phyloP scores from a whole-genome alignment of 2,329 filamentous ascomycete genomes.

The Escovopsis sp. region DNA sequence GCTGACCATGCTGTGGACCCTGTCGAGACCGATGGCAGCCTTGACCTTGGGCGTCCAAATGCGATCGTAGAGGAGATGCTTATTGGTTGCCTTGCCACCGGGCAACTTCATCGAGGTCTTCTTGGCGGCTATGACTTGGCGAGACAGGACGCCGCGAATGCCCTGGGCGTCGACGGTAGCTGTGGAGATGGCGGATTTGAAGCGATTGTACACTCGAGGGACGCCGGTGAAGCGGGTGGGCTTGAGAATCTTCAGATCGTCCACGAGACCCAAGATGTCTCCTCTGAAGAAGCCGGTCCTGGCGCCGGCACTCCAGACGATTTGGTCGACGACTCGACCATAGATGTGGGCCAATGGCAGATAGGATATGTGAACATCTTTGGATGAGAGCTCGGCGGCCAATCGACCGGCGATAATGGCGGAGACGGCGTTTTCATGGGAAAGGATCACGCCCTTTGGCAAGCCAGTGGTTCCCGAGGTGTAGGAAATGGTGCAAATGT shows the following conservation, averaged over 20 bases:
- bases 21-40: conserved; percentile 68
- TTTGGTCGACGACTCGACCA: conserved; percentile 70
- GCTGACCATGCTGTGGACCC: conserved; percentile 58
- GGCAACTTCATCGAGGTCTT: conserved; percentile 61
- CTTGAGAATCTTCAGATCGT: conserved; percentile 77
- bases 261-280: conserved; percentile 70
- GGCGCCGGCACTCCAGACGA: conserved; percentile 54
- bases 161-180: conserved; percentile 68
- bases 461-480: conserved; percentile 74
- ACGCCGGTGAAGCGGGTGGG: conserved; percentile 80
- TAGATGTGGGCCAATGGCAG: conserved; percentile 91
- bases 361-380: conserved; percentile 66
- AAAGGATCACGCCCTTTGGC: conserved; percentile 73
- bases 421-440: conserved; percentile 66
- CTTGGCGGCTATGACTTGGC: conserved; percentile 68
- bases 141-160: conserved; percentile 65
- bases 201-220: conserved; percentile 81
- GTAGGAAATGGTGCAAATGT: conserved; percentile 83
- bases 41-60: conserved; percentile 86
- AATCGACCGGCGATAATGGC: conserved; percentile 49
- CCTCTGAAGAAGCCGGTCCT: conserved; percentile 88
- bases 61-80: conserved; percentile 63
- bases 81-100: conserved; percentile 60
- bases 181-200: conserved; percentile 67
- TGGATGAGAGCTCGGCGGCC: conserved; percentile 31